Percentiles rank a stretch among this genome's conserved stretches.
These are phyloP conservation scores for Pseudogymnoascus verrucosus DNA, from an alignment of 2,329 filamentous ascomycete species.

Conservation along the genomic window DNA sequence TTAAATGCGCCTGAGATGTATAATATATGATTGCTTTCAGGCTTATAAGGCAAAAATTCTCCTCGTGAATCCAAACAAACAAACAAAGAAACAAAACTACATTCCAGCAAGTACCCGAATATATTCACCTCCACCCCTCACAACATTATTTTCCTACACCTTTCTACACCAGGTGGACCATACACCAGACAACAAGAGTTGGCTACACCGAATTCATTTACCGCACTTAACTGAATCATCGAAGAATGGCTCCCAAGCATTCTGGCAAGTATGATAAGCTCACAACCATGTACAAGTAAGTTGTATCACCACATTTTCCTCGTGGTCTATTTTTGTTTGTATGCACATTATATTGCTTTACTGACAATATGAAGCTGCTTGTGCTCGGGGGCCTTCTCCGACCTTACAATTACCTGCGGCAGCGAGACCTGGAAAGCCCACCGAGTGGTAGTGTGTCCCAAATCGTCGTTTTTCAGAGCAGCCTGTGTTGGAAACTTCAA, in stretches of 20 bases:
- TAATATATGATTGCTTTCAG: background rate
- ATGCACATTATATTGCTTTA: too few relatives aligned
- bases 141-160: background rate
- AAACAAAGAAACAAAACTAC: conserved; percentile 1
- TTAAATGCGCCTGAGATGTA: background rate
- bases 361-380: background rate
- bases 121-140: background rate
- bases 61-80: background rate
- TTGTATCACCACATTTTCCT: background rate
- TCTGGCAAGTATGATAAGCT: background rate
- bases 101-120: background rate
- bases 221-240: background rate
- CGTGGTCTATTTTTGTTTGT: background rate
- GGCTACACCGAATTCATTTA: background rate
- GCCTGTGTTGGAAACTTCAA: background rate
- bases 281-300: background rate
- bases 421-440: background rate
- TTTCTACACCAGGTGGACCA: background rate
- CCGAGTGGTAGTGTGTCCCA: background rate
- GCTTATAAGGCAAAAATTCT: background rate
- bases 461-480: background rate
- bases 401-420: background rate
- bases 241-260: background rate
- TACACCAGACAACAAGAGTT: background rate
- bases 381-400: background rate